phyloP scores from a whole-genome alignment of 2,329 filamentous ascomycete species.

The Colletotrichum lini region DNA sequence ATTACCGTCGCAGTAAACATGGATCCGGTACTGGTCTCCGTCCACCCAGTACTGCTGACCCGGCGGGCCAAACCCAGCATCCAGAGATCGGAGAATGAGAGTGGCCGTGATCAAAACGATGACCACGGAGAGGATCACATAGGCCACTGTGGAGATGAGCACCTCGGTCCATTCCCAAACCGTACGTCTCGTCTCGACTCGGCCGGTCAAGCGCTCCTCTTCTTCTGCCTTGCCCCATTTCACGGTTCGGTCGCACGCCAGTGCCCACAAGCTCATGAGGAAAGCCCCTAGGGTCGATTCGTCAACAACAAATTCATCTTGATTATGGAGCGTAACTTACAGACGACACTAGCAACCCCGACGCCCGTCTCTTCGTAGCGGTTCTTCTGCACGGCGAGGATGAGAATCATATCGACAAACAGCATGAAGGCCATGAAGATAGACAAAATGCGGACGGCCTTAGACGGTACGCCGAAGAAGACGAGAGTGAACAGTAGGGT shows the following conservation, averaged over 20 bases:
- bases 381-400: constrained; percentile 80
- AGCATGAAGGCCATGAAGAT: constrained; percentile 77
- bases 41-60: constrained; percentile 87
- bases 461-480: constrained; percentile 90
- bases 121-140: constrained; percentile 77
- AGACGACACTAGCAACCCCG: constrained; percentile 87
- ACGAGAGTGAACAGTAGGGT: constrained; percentile 83
- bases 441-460: constrained; percentile 81
- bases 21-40: constrained; percentile 86
- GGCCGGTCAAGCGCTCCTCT: constrained; percentile 91
- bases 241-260: constrained; percentile 85
- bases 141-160: constrained; percentile 78
- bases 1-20: constrained; percentile 88
- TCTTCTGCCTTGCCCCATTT: constrained; percentile 94
- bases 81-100: constrained; percentile 83
- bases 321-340: constrained; percentile 50
- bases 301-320: constrained; percentile 7
- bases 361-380: constrained; percentile 91
- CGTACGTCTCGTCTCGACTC: constrained; percentile 86
- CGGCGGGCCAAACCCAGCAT: constrained; percentile 80
- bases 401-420: constrained; percentile 82
- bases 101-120: constrained; percentile 84
- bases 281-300: constrained; percentile 70
- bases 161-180: constrained; percentile 89
- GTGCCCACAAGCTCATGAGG: constrained; percentile 83